A percentile compares a stretch with the other conserved stretches of the same genome.
Conservation (phyloP, 257 asterid species). For the Ballota nigra region DNA sequence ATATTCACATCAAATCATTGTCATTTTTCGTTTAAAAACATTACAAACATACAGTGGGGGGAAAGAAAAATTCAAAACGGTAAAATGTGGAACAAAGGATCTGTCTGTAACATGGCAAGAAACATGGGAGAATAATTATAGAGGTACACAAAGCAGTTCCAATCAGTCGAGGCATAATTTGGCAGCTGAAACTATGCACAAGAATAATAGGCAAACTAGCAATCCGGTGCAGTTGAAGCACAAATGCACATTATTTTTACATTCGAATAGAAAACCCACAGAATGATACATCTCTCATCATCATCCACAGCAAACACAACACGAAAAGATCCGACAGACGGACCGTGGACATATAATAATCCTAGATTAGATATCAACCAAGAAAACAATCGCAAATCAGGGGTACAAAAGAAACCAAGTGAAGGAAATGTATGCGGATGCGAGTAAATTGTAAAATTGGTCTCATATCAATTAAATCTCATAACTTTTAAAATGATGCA, state of each 20-base stretch:
- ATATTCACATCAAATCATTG: not conserved
- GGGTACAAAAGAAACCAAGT: not conserved
- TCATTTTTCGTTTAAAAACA: too few species aligned
- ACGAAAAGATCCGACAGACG: not conserved
- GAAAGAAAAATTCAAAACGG: too few species aligned
- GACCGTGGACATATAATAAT: not conserved
- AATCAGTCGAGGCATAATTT: not conserved
- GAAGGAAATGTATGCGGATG: not conserved
- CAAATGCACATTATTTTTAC: not conserved
- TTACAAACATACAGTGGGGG: too few species aligned
- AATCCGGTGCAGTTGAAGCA: not conserved
- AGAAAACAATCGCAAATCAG: not conserved
- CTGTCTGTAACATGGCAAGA: not conserved
- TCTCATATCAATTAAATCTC: not conserved
- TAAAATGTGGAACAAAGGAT: not conserved
- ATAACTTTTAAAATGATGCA: too few species aligned
- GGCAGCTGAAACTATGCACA: not conserved
- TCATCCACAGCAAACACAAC: not conserved
- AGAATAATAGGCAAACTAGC: not conserved
- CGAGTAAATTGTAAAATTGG: not conserved
- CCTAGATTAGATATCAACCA: not conserved
- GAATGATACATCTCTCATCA: not conserved
- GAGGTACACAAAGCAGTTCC: not conserved
- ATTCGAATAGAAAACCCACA: not conserved
- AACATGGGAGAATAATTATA: not conserved